Base-by-base conservation (phyloP, 352 stramenopile genomes). In the Pythium folliculosum region DNA sequence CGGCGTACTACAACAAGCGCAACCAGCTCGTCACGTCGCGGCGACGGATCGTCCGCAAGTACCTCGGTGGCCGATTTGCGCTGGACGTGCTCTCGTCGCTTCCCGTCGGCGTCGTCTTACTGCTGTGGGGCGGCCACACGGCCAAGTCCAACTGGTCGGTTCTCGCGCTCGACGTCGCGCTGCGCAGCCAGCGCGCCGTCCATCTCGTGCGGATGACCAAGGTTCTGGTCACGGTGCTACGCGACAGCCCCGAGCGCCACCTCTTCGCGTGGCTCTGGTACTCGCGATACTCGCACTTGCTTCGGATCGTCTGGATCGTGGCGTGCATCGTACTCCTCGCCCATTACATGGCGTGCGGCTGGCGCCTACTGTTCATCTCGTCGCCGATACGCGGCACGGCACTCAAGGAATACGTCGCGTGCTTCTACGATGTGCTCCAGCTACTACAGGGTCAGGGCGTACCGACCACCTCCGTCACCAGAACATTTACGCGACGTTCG, bases 331-430 rank as follows among this genome's bases (percentile, higher is more conserved):
- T 89, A 51, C 58, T 86, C 21, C 73, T 84, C 21, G 67, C 79
- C 12, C 82, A 89, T 61, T 78, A 82, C 30, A 56, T 86, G 16
- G 79, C 80, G 0, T 91, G 82, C 25, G 63, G 64, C 23, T 90
- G 81, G 81, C 45, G 45, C 19, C 19, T 51, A 32, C 5, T 49
- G 19, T 14, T 30, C 21, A 19, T 54, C 9, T 13, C 25, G 10
- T 3, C 2, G 48, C 14, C 48, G 6, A 16, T 19, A 12, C 22
- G 25, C 1, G 17, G 45, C 19, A 25, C 45, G 6, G 3, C 45
- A 3, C 4, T 51, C 45, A 17, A 51, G 4, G 14, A 51, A 25
- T 51, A 51, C 45, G 45, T 51, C 19, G 27, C 27, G 27, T 6
- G 27, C 27, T 32, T 32, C 27, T 32, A 32, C 27, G 27, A 32